These are phyloP conservation scores for Mortierella sp. DNA, from an alignment of 371 early-diverging fungal species.

Conservation along the genomic window DNA sequence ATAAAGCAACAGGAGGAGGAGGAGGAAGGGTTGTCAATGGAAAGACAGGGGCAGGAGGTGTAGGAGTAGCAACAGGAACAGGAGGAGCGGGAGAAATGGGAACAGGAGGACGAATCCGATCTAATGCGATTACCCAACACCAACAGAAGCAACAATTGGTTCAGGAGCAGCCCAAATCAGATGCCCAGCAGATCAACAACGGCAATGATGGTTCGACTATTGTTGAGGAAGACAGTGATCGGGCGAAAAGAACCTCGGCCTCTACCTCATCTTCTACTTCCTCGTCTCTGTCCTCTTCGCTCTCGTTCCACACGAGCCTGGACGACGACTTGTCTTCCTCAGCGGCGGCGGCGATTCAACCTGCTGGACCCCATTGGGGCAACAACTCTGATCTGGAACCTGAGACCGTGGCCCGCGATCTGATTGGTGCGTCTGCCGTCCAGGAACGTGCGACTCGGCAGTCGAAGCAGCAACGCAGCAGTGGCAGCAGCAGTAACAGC, in stretches of 20 bases:
- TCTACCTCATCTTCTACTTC: background rate
- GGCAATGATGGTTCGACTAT: too few relatives aligned
- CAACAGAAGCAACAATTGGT: background rate
- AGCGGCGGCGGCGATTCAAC: background rate
- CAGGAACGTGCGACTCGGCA: background rate
- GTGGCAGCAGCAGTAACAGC: background rate
- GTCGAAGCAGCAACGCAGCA: background rate
- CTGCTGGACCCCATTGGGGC: background rate
- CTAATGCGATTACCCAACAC: slow-evolving; percentile 16
- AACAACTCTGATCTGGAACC: slow-evolving; percentile 3
- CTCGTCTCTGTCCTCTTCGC: background rate
- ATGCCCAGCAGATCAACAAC: too few relatives aligned
- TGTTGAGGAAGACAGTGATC: background rate
- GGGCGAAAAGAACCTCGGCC: background rate
- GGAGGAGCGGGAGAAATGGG: background rate
- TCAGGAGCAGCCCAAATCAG: background rate
- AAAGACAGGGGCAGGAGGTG: background rate
- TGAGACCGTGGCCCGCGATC: background rate
- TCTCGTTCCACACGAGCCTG: background rate
- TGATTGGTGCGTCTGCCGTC: background rate
- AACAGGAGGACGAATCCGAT: slow-evolving; percentile 16
- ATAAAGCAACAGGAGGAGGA: too few relatives aligned
- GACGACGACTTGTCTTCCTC: background rate
- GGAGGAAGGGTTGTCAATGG: too few relatives aligned
- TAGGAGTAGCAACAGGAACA: background rate